phyloP scores from a whole-genome alignment of 2,329 filamentous ascomycete species.

The Penicillium sp. region DNA sequence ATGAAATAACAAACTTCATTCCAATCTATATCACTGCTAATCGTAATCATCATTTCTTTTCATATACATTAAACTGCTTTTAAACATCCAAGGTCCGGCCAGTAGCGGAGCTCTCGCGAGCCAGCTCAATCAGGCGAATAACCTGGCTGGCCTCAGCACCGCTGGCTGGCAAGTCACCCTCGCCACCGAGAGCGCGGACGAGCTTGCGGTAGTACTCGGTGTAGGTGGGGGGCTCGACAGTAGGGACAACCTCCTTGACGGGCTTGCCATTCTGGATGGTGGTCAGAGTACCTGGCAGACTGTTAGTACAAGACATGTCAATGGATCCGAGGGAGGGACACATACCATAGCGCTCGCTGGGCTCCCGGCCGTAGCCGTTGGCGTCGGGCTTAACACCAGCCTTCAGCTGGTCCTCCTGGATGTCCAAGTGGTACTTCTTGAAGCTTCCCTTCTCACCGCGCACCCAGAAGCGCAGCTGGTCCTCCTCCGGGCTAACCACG shows the following conservation, averaged over 20 bases:
- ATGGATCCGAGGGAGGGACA: no score
- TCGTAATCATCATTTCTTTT: slow-evolving; percentile 23
- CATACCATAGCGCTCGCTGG: slow-evolving; percentile 60
- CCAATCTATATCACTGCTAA: slow-evolving; percentile 10
- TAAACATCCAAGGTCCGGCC: slow-evolving; percentile 53
- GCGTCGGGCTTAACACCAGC: slow-evolving; percentile 66
- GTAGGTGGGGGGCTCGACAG: slow-evolving; percentile 70
- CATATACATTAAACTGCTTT: slow-evolving; percentile 11
- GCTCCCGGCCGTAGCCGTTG: slow-evolving; percentile 67
- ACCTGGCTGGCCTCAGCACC: slow-evolving; percentile 58
- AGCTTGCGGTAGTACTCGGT: slow-evolving; percentile 66
- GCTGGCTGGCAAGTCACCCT: slow-evolving; percentile 58
- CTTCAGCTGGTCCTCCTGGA: slow-evolving; percentile 75
- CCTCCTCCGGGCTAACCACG: slow-evolving; percentile 68
- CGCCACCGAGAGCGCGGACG: slow-evolving; percentile 57
- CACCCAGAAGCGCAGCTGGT: slow-evolving; percentile 77
- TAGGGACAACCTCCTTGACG: slow-evolving; percentile 57
- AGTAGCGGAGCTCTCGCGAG: slow-evolving; percentile 56
- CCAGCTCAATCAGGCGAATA: slow-evolving; percentile 61
- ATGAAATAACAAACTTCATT: neutral
- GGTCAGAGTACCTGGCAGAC: slow-evolving; percentile 51
- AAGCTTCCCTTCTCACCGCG: slow-evolving; percentile 75
- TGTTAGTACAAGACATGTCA: no score
- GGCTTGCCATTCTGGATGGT: slow-evolving; percentile 59
- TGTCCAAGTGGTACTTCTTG: slow-evolving; percentile 72